Evolutionary conservation across 75 land plant genomes (phyloP).

Genomic region (Ceratopteris richardii): DNA sequence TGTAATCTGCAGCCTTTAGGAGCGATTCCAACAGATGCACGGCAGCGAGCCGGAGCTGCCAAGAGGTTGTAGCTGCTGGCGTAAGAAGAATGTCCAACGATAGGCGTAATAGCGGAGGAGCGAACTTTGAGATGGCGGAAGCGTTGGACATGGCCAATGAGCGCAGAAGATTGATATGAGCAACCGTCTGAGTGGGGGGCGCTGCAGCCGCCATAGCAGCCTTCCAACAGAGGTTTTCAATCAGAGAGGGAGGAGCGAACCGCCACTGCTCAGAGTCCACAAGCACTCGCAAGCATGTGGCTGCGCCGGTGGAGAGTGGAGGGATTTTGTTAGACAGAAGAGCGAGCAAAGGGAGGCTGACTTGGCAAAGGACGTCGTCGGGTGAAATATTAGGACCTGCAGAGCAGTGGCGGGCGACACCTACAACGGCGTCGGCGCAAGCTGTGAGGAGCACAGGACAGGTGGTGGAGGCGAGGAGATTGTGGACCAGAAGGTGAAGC

Average conservation of each 20-base stretch:
- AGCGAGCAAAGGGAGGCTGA: background rate
- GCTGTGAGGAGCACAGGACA: background rate
- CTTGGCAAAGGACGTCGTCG: background rate
- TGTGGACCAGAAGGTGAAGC: background rate
- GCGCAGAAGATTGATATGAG: conserved; percentile 1
- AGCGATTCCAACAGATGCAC: background rate
- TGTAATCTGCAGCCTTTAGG: background rate
- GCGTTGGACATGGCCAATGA: background rate
- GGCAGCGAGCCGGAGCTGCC: conserved; percentile 8
- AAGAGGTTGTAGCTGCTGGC: background rate
- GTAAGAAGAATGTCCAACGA: conserved; percentile 1
- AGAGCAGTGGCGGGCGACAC: background rate
- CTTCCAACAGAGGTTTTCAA: background rate
- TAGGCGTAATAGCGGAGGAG: background rate
- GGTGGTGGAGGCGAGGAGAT: background rate
- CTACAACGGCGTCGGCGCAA: background rate
- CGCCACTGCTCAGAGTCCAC: background rate
- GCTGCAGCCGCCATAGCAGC: conserved; percentile 3
- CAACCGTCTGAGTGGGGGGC: background rate
- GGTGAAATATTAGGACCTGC: background rate
- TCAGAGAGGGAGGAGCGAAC: background rate
- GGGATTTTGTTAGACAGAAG: conserved; percentile 2
- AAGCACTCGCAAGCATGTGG: background rate
- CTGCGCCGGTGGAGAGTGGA: conserved; percentile 3
- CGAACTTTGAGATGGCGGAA: background rate